Evolutionary conservation across 208 protist species (phyloP), one percentile per base, ranked within the genome.

Genomic region (Trypanosoma brucei): DNA sequence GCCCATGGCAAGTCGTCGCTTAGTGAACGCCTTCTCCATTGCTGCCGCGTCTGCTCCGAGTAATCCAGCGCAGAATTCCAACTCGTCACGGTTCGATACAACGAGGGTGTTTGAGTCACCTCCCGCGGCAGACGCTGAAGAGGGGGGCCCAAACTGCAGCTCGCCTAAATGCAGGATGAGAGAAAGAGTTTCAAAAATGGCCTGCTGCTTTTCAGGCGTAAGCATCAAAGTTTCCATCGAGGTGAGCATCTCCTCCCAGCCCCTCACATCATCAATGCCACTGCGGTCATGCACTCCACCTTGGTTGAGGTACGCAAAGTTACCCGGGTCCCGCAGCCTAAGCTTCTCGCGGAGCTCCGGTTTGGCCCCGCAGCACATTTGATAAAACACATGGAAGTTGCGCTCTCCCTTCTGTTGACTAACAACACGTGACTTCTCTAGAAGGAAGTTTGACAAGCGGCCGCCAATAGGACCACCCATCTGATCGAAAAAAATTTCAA

Each of bases 361-460:
- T 55, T 79, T 46, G 11, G 67, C 68, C 7, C 84, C 86, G 30
- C 59, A 53, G 44, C 83, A 92, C 33, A 98, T 56, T 77, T 98
- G 94, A 72, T 98, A 98, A 61, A 98, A 98, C 53, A 98, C 92
- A 71, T 98, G 97, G 68, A 97, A 98, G 70, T 96, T 98, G 31
- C 96, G 75, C 84, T 98, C 97, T 13, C 92, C 93, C 34, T 65
- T 52, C 54, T 87, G 78, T 55, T 94, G 88, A 44, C 64, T 72
- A 46, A 88, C 80, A 11, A 96, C 90, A 38, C 93, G 84, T 13
- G 78, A 87, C 79, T 97, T 97, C 66, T 97, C 93, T 3, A 97
- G 63, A 37, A 97, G 66, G 70, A 96, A 97, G 72, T 91, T 94
- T 3, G 71, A 79, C 68, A 97, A 85, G 60, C 78, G 68, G 0